phyloP scores from a whole-genome alignment of 1,284 basidiomycete genomes.

The Neonothopanus nambi region DNA sequence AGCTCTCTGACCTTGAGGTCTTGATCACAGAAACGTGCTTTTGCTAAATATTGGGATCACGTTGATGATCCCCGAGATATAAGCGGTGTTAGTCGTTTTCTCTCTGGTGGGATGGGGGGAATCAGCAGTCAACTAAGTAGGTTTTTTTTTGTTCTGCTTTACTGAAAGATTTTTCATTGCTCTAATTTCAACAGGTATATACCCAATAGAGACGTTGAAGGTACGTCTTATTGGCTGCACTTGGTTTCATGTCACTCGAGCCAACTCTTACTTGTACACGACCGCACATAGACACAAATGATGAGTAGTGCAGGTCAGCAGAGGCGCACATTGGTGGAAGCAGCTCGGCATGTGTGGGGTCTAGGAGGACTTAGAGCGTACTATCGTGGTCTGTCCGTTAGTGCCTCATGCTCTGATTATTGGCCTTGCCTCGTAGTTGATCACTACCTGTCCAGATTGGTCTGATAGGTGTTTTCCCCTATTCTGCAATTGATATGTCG shows the following conservation, averaged over 20 bases:
- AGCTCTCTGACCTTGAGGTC: slow-evolving; percentile 16
- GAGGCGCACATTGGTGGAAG: slow-evolving; percentile 58
- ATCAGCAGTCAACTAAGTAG: slow-evolving; percentile 90
- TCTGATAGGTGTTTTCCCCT: slow-evolving; percentile 87
- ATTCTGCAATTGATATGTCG: slow-evolving; percentile 93
- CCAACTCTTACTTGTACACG: background rate
- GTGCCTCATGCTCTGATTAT: slow-evolving; percentile 29
- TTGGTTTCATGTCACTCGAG: slow-evolving; percentile 8
- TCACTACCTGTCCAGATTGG: slow-evolving; percentile 62
- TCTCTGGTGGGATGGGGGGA: slow-evolving; percentile 95
- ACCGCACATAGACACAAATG: slow-evolving; percentile 76
- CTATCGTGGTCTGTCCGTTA: slow-evolving; percentile 88
- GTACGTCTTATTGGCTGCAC: slow-evolving; percentile 33
- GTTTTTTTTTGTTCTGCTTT: slow-evolving; percentile 29
- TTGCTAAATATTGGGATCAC: slow-evolving; percentile 89
- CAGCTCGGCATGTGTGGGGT: slow-evolving; percentile 71
- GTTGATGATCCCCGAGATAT: slow-evolving; percentile 91
- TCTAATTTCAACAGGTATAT: slow-evolving; percentile 62
- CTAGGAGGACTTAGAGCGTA: slow-evolving; percentile 84
- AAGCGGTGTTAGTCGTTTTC: slow-evolving; percentile 88
- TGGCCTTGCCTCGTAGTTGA: slow-evolving; percentile 14
- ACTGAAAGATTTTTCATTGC: slow-evolving; percentile 20
- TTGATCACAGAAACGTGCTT: slow-evolving; percentile 78
- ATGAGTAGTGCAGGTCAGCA: slow-evolving; percentile 78
- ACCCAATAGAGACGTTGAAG: slow-evolving; percentile 88